Percentiles rank a stretch among this genome's conserved stretches.
These are phyloP conservation scores for Ailanthus altissimus DNA, from an alignment of 345 rosid genomes.

Conservation along the genomic window DNA sequence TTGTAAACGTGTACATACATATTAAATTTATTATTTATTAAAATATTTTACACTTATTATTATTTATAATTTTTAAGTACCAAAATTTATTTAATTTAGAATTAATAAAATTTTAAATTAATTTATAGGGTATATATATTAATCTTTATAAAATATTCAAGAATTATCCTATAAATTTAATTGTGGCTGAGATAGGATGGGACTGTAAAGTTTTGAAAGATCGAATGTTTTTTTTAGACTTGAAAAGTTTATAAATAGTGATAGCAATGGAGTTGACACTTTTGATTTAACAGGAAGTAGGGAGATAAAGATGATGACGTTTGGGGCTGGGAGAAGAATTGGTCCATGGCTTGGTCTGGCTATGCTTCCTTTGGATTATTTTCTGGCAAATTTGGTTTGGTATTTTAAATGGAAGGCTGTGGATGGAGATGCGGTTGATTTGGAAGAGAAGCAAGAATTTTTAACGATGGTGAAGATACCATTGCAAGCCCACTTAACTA, in stretches of 20 bases:
- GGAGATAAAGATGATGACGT: constrained; percentile 16
- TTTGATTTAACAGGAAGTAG: constrained; percentile 12
- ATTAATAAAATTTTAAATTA: too few relatives aligned
- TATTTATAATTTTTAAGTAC: too few relatives aligned
- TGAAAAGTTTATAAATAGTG: constrained; percentile 16
- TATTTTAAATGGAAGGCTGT: neutral
- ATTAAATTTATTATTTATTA: too few relatives aligned
- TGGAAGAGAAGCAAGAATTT: neutral
- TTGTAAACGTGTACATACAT: too few relatives aligned
- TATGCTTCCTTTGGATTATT: constrained; percentile 4
- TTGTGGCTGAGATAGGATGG: constrained; percentile 26
- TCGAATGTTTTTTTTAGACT: constrained; percentile 29
- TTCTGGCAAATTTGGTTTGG: constrained; percentile 6
- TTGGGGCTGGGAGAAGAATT: constrained; percentile 10
- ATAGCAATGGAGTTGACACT: neutral
- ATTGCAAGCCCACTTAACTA: neutral
- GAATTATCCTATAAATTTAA: constrained; percentile 15
- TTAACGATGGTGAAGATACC: neutral
- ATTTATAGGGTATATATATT: too few relatives aligned
- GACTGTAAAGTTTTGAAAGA: constrained; percentile 22
- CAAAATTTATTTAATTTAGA: too few relatives aligned
- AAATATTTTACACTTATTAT: too few relatives aligned
- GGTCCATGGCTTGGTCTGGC: constrained; percentile 7
- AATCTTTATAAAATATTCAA: too few relatives aligned
- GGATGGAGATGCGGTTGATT: constrained; percentile 8